A percentile compares a stretch with the other conserved stretches of the same genome.
phyloP scores from a whole-genome alignment of 768 basidiomycete genomes.

The Leucocoprinus leucothites region DNA sequence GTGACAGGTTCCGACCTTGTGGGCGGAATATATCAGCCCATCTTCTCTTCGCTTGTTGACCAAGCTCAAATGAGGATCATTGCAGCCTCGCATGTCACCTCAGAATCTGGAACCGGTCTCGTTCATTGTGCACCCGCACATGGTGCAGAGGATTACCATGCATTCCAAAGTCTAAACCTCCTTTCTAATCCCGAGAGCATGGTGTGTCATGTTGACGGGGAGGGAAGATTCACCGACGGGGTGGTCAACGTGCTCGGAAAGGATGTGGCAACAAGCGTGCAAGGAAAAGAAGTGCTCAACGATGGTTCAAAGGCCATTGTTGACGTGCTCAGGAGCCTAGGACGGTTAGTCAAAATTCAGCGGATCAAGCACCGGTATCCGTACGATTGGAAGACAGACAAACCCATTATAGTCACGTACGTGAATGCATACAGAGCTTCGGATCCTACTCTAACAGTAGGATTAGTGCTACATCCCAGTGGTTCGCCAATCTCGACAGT shows the following conservation, averaged over 20 bases:
- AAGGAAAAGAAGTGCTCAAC: slow-evolving; percentile 71
- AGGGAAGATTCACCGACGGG: slow-evolving; percentile 65
- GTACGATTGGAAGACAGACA: slow-evolving; percentile 94
- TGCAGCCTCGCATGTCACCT: slow-evolving; percentile 72
- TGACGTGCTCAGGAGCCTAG: slow-evolving; percentile 51
- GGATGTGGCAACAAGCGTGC: slow-evolving; percentile 39
- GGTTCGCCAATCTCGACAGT: slow-evolving; percentile 90
- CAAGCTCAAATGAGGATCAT: slow-evolving; percentile 44
- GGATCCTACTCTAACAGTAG: background rate
- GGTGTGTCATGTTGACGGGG: slow-evolving; percentile 78
- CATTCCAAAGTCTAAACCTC: slow-evolving; percentile 58
- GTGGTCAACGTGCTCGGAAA: slow-evolving; percentile 59
- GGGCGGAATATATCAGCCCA: slow-evolving; percentile 53
- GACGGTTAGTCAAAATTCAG: slow-evolving; percentile 62
- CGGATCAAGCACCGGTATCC: slow-evolving; percentile 86
- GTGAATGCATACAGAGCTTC: slow-evolving; percentile 19
- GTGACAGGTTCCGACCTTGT: slow-evolving; percentile 51
- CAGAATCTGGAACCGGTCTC: slow-evolving; percentile 89
- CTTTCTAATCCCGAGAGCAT: slow-evolving; percentile 45
- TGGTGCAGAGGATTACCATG: slow-evolving; percentile 87
- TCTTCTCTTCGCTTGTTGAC: slow-evolving; percentile 46
- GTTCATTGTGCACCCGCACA: slow-evolving; percentile 97
- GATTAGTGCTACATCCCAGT: slow-evolving; percentile 85
- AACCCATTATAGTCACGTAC: slow-evolving; percentile 89
- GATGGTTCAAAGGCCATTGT: slow-evolving; percentile 70